A percentile compares a stretch with the other conserved stretches of the same genome.
Conservation (phyloP, 805 yeast species). For the Cyberlindnera galapagoensis region DNA sequence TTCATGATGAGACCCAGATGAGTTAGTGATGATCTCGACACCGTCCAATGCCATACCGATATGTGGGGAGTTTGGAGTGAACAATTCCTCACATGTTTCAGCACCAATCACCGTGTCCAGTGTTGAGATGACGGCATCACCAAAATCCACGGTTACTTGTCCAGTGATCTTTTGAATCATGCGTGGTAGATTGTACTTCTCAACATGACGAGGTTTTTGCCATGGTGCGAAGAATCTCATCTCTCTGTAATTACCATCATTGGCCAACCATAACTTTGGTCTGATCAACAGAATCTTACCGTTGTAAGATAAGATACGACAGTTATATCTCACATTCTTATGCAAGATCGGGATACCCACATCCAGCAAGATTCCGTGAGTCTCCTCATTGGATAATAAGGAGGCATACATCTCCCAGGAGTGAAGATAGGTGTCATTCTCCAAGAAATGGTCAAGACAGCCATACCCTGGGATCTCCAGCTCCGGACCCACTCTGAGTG, state of each 20-base stretch:
- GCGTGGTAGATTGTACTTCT: constrained; percentile 67
- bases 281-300: constrained; percentile 78
- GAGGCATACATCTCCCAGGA: constrained; percentile 92
- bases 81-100: constrained; percentile 96
- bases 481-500: constrained; percentile 93
- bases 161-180: constrained; percentile 57
- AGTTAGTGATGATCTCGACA: constrained; percentile 93
- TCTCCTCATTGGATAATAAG: constrained; percentile 58
- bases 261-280: constrained; percentile 90
- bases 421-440: constrained; percentile 80
- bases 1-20: constrained; percentile 98
- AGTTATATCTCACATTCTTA: constrained; percentile 83
- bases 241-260: constrained; percentile 97
- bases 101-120: constrained; percentile 89
- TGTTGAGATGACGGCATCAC: constrained; percentile 85
- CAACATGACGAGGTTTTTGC: constrained; percentile 73
- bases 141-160: constrained; percentile 68
- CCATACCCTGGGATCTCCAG: constrained; percentile 93
- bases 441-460: constrained; percentile 89
- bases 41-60: constrained; percentile 90
- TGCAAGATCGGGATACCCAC: constrained; percentile 93
- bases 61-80: constrained; percentile 95
- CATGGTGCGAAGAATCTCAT: constrained; percentile 97
- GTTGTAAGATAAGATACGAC: constrained; percentile 77
- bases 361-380: constrained; percentile 76